These are phyloP conservation scores for Blechomonas ayalai DNA, from an alignment of 208 protist species.

Conservation along the genomic window DNA sequence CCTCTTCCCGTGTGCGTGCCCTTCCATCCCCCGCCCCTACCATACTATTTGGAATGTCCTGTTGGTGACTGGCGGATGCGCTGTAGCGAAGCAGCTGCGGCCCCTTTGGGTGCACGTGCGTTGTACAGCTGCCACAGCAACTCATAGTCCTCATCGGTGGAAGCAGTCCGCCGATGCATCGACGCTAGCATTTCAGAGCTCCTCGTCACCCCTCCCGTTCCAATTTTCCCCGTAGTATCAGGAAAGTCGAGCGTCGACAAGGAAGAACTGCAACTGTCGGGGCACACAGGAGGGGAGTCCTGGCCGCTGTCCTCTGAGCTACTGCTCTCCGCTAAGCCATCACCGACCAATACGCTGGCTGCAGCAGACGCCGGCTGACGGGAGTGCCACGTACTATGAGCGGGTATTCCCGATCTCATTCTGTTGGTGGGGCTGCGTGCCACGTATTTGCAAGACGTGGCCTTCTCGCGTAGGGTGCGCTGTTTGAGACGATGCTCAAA, in stretches of 20 bases:
- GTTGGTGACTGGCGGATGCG: no score
- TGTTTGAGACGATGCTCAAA: slow-evolving; percentile 48
- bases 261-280: no score
- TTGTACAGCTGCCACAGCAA: slow-evolving; percentile 50
- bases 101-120: slow-evolving; percentile 12
- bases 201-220: no score
- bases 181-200: background rate
- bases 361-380: background rate
- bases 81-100: background rate
- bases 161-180: background rate
- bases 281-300: no score
- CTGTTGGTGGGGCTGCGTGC: background rate
- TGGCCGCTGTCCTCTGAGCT: no score
- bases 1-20: no score
- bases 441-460: background rate
- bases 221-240: no score
- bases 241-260: no score
- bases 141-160: slow-evolving; percentile 8
- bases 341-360: no score
- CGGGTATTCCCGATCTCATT: background rate
- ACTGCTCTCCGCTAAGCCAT: no score
- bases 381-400: background rate
- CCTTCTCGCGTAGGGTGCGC: slow-evolving; percentile 19
- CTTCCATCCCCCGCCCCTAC: no score
- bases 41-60: no score